Base-by-base conservation (phyloP, 495 filamentous ascomycete species). In the Aspergillus baeticus region DNA sequence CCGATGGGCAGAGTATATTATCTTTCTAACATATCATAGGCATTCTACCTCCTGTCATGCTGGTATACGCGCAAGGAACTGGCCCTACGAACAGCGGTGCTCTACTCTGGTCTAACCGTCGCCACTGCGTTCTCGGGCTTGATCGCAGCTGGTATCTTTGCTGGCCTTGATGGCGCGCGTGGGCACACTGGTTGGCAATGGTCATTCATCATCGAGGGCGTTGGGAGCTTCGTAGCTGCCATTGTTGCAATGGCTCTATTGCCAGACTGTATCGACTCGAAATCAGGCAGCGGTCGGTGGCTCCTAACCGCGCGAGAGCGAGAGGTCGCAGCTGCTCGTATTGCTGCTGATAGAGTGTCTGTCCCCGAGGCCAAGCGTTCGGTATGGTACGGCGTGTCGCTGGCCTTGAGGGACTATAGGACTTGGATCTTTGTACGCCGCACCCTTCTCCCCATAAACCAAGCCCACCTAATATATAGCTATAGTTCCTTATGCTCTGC, bases 61-160 rank as follows among this genome's bases (percentile, higher is more conserved):
- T 81, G 75, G 77, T 82, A 81, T 54, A 79, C 76, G n/a, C 66
- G 69, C 34, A 65, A 70, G 47, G 78, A 82, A 58, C 65, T 81
- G 6, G 70, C 62, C 23, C 56, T 75, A 2, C 71, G 79, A 11
- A 81, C 71, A 37, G 72, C 73, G 34, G 64, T 81, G 36, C 84
- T 85, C 59, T 83, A 83, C 63, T 80, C 77, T 47, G 79, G 77
- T 7, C 77, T 80, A 6, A 74, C 79, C 6, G 60, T 84, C 10
- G 70, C 65, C 58, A 81, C 81, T 10, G 82, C 81, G 1, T 84
- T 85, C 62, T 78, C 78, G 6, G 78, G 79, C 0, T 63, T 84
- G 10, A 65, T 86, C 14, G 75, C 78, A 17, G 67, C 72, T 26
- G 71, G 78, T 7, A 67, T 75, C 47, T 36, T 63, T 7, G 33